A percentile compares a stretch with the other conserved stretches of the same genome.
Evolutionary conservation across 768 basidiomycete species (phyloP).

Genomic region (Boletales sp.): DNA sequence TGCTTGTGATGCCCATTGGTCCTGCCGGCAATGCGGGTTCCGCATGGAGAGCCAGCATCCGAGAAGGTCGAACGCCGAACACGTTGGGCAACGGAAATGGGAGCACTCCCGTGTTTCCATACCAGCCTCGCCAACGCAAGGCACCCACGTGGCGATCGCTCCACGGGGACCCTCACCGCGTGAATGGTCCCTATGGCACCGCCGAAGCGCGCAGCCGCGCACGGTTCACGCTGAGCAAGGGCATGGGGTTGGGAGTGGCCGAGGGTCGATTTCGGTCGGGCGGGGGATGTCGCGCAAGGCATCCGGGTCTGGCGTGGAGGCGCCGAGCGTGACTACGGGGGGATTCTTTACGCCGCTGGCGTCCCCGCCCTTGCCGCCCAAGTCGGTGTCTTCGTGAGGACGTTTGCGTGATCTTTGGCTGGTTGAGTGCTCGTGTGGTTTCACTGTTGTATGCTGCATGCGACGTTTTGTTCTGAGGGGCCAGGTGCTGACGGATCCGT

Average conservation of each 20-base stretch:
- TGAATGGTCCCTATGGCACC: constrained; percentile 22
- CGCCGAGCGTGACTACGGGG: constrained; percentile 67
- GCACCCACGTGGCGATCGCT: constrained; percentile 31
- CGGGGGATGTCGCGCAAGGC: constrained; percentile 58
- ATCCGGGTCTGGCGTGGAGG: constrained; percentile 71
- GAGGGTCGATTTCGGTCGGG: constrained; percentile 65
- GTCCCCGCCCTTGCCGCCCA: constrained; percentile 25
- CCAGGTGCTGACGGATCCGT: no score
- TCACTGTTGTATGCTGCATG: no score
- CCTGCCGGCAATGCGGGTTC: constrained; percentile 28
- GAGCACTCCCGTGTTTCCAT: constrained; percentile 14
- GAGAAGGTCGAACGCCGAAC: constrained; percentile 11
- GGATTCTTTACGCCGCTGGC: constrained; percentile 71
- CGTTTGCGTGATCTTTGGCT: no score
- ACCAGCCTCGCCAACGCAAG: constrained; percentile 43
- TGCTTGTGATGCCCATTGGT: constrained; percentile 71
- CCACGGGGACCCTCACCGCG: constrained; percentile 24
- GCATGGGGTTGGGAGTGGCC: constrained; percentile 32
- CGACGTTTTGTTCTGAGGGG: no score
- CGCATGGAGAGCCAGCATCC: constrained; percentile 5
- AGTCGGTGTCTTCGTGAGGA: no score
- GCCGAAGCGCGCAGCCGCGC: constrained; percentile 40
- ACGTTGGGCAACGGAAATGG: constrained; percentile 12
- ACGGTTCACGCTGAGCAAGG: constrained; percentile 57
- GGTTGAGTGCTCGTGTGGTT: no score